Conservation (phyloP, 192 early-diverging fungal species). For the Podila horticola region DNA sequence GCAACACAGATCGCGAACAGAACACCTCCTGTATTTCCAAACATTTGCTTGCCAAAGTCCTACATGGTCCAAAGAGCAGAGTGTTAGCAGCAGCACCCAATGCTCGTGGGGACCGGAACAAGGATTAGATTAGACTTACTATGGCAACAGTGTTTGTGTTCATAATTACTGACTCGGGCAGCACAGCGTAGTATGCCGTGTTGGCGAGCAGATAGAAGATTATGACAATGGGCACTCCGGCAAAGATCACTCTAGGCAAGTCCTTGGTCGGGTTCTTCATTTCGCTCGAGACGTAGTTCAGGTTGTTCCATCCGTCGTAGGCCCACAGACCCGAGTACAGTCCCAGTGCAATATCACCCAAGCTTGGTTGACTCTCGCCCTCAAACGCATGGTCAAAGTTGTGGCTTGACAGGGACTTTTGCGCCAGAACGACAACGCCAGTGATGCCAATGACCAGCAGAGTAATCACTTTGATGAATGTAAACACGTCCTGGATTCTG, state of each 20-base stretch:
- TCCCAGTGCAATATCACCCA: conserved; percentile 78
- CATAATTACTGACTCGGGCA: conserved; percentile 73
- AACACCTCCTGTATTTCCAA: conserved; percentile 73
- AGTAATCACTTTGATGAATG: conserved; percentile 75
- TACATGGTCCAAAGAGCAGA: conserved; percentile 6
- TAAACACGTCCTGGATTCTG: conserved; percentile 77
- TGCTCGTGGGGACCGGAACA: background rate
- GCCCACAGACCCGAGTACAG: conserved; percentile 76
- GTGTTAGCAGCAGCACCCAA: background rate
- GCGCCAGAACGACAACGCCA: conserved; percentile 73
- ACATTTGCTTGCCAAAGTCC: conserved; percentile 79
- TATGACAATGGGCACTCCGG: conserved; percentile 76
- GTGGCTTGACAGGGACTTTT: conserved; percentile 62
- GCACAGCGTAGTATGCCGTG: conserved; percentile 83
- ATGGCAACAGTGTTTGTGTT: conserved; percentile 73
- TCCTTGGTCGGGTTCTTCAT: conserved; percentile 85
- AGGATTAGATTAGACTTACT: conserved; percentile 16
- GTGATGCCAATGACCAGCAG: conserved; percentile 73
- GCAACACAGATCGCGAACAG: conserved; percentile 79
- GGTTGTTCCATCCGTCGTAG: conserved; percentile 76
- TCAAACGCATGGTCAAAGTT: conserved; percentile 70
- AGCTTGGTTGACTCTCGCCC: conserved; percentile 60
- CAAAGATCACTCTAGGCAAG: conserved; percentile 81
- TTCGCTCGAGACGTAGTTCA: conserved; percentile 87
- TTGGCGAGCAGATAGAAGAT: conserved; percentile 83